A percentile compares a stretch with the other conserved stretches of the same genome.
phyloP scores from a whole-genome alignment of 1,139 yeast genomes.

The Arxiozyma heterogenica region DNA sequence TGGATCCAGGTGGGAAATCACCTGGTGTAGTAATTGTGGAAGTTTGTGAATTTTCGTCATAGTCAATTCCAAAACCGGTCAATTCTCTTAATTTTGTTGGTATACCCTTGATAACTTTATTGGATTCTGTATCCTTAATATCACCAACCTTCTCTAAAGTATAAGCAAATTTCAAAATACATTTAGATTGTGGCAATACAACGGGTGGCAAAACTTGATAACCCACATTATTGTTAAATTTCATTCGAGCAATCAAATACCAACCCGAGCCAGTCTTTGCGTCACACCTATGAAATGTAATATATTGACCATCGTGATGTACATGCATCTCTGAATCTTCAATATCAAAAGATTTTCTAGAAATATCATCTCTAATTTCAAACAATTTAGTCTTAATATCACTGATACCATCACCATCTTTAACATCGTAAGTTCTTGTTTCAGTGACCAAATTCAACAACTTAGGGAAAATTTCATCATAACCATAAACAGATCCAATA shows the following conservation, averaged over 20 bases:
- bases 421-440: constrained; percentile 50
- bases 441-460: constrained; percentile 78
- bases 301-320: constrained; percentile 87
- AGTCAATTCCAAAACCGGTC: constrained; percentile 41
- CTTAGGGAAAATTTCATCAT: constrained; percentile 82
- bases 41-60: constrained; percentile 34
- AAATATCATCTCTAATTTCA: constrained; percentile 49
- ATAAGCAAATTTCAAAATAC: constrained; percentile 51
- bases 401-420: constrained; percentile 58
- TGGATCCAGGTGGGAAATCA: constrained; percentile 79
- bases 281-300: constrained; percentile 81
- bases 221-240: constrained; percentile 43
- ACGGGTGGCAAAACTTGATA: constrained; percentile 53
- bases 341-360: constrained; percentile 55
- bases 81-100: constrained; percentile 55
- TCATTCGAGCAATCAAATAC: constrained; percentile 80
- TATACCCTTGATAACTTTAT: constrained; percentile 40
- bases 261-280: constrained; percentile 82
- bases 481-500: constrained; percentile 89
- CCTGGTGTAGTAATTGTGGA: constrained; percentile 49
- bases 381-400: constrained; percentile 55
- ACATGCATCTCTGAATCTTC: constrained; percentile 87
- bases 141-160: constrained; percentile 49
- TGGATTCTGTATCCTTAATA: constrained; percentile 32
- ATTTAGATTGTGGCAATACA: constrained; percentile 56